A percentile compares a stretch with the other conserved stretches of the same genome.
These are phyloP conservation scores for Citrullus amarus DNA, from an alignment of 306 rosid species.

Conservation along the genomic window DNA sequence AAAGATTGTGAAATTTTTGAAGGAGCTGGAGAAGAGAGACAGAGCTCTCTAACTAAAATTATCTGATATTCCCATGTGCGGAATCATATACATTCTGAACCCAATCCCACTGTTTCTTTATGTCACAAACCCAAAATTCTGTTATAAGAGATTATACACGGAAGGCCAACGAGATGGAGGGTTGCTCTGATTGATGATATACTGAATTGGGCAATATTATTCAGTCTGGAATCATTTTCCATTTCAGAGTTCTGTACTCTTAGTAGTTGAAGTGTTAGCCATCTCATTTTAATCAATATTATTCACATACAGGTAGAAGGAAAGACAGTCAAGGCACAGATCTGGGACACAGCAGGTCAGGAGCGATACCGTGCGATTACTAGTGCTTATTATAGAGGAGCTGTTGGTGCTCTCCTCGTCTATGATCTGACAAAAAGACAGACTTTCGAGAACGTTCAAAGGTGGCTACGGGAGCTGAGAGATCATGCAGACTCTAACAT, in stretches of 20 bases:
- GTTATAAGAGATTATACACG: not conserved
- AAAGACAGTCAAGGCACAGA: slow-evolving; percentile 94
- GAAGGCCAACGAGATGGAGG: not conserved
- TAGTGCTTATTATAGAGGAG: slow-evolving; percentile 97
- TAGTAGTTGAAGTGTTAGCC: not conserved
- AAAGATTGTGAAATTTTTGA: not conserved
- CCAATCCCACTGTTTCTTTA: not conserved
- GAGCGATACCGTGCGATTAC: slow-evolving; percentile 98
- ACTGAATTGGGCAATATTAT: not conserved
- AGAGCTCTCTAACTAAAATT: not conserved
- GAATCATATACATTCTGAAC: not conserved
- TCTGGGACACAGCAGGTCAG: slow-evolving; percentile 99
- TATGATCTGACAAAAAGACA: slow-evolving; percentile 91
- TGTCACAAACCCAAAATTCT: not conserved
- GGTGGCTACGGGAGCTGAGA: slow-evolving; percentile 97
- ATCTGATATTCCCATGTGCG: not conserved
- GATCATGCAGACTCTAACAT: slow-evolving; percentile 98
- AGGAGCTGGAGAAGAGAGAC: not conserved
- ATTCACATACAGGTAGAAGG: slow-evolving; percentile 63
- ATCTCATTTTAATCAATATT: not conserved
- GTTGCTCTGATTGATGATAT: not conserved
- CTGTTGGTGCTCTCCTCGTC: slow-evolving; percentile 92
- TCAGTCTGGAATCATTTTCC: not conserved
- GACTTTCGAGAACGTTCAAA: slow-evolving; percentile 84
- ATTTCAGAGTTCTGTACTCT: not conserved